Evolutionary conservation across 768 basidiomycete species (phyloP), one percentile per base, ranked within the genome.

Genomic region (Chalciporus chontae): DNA sequence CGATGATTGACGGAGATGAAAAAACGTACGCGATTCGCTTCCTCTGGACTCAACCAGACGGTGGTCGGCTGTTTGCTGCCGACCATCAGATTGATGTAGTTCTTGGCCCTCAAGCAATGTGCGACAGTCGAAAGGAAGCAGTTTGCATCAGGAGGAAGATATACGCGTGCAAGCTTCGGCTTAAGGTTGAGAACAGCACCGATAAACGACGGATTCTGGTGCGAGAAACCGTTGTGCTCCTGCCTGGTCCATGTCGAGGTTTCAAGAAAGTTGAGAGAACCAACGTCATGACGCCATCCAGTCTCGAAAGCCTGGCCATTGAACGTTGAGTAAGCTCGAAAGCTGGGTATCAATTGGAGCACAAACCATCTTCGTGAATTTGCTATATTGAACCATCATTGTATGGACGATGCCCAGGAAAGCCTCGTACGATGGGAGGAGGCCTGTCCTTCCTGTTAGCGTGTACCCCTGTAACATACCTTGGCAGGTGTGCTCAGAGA

Each of bases 401-500:
- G 90, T 94, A 48, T 87, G 84, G 23, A 94, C 69, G 66, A 94
- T 94, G 39, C 90, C 90, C 39, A 94, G 73, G 78, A 95, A 96
- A 0, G 90, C 86, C 64, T 95, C 93, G 65, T 95, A 94, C 24
- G 83, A 85, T 2, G 93, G 91, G 79, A 95, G 91, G 29, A 94
- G 73, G 11, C 81, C 91, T 0, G 85, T 87, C 36, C 85, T 76
- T 8, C 93, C 93, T 0, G 93, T 94, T 40, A 96, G 79, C 6
- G 90, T 92, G 68, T 94, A 94, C 3, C 93, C 92, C 68, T 96
- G 90, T 11, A 94, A 73, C 85, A 92, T 92, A 19, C 87, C 90
- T 63, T 93, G 88, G 57, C 87, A 87, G 9, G 88, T 90, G 61
- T 93, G 90, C 61, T 91, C 90, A 7, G 86, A 90, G 15, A 94